phyloP scores from a whole-genome alignment of 306 rosid species.

The Rosa persica region DNA sequence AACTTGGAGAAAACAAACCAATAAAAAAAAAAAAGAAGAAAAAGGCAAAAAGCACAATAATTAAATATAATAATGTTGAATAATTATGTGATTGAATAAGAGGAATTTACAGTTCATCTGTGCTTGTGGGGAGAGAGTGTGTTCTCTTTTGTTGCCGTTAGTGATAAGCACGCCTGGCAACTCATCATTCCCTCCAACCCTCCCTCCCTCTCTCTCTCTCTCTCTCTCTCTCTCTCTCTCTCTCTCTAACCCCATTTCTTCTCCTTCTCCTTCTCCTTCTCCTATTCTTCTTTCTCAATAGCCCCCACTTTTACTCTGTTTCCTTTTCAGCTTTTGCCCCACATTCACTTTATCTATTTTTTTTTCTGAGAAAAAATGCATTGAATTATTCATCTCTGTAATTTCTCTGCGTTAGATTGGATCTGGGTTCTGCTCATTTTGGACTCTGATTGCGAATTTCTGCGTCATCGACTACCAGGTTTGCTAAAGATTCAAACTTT shows the following conservation, averaged over 20 bases:
- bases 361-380: constrained; percentile 17
- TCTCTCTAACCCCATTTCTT: constrained; percentile 42
- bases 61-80: neutral
- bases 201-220: constrained; percentile 30
- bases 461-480: constrained; percentile 27
- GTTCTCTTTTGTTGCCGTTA: constrained; percentile 62
- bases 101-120: constrained; percentile 62
- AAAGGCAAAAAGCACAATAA: neutral
- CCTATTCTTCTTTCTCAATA: no score
- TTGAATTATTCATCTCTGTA: constrained; percentile 15
- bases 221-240: constrained; percentile 31
- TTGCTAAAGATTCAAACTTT: constrained; percentile 16
- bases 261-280: constrained; percentile 17
- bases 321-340: constrained; percentile 27
- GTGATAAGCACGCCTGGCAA: constrained; percentile 98
- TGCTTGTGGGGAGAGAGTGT: constrained; percentile 38
- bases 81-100: neutral
- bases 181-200: constrained; percentile 83
- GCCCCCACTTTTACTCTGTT: constrained; percentile 40
- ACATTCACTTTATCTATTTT: constrained; percentile 28
- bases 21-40: neutral
- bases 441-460: constrained; percentile 22
- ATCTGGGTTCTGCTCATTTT: constrained; percentile 43
- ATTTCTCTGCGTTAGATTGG: constrained; percentile 42
- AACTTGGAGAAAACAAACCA: neutral